Percentiles rank a stretch among this genome's conserved stretches.
Conservation (phyloP, 257 asterid genomes). For the Solanum sejunctum region DNA sequence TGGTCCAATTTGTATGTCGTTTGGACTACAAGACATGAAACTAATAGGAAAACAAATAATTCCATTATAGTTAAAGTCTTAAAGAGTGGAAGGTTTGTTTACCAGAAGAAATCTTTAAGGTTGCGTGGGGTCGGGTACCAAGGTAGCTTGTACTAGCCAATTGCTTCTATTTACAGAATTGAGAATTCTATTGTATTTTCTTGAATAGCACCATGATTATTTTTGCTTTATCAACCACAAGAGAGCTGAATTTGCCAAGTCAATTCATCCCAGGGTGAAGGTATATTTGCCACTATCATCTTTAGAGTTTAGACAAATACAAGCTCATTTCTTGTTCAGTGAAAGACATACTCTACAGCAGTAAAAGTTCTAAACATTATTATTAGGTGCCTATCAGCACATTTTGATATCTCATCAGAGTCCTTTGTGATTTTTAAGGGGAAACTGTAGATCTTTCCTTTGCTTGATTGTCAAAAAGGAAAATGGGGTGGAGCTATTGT, state of each 20-base stretch:
- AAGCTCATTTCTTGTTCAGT: not conserved
- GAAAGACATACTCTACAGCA: not conserved
- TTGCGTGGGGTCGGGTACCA: not conserved
- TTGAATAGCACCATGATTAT: not conserved
- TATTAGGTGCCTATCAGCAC: not conserved
- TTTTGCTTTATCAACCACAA: not conserved
- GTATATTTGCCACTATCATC: not conserved
- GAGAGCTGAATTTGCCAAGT: not conserved
- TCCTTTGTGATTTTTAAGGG: not conserved
- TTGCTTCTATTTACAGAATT: not conserved
- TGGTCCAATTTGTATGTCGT: not conserved
- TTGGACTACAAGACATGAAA: not conserved
- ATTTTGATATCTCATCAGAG: not conserved
- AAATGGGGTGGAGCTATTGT: not conserved
- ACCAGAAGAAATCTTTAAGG: not conserved
- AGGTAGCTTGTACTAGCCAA: not conserved
- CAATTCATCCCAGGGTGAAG: not conserved
- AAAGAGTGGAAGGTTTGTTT: not conserved
- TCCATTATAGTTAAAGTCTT: not conserved
- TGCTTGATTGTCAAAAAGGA: not conserved
- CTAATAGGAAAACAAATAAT: not conserved
- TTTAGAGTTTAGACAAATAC: not conserved
- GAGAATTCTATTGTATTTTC: not conserved
- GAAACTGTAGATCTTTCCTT: not conserved
- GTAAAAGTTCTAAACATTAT: not conserved